phyloP scores from a whole-genome alignment of 1,284 basidiomycete species.

The Macrocystidia cucumis region DNA sequence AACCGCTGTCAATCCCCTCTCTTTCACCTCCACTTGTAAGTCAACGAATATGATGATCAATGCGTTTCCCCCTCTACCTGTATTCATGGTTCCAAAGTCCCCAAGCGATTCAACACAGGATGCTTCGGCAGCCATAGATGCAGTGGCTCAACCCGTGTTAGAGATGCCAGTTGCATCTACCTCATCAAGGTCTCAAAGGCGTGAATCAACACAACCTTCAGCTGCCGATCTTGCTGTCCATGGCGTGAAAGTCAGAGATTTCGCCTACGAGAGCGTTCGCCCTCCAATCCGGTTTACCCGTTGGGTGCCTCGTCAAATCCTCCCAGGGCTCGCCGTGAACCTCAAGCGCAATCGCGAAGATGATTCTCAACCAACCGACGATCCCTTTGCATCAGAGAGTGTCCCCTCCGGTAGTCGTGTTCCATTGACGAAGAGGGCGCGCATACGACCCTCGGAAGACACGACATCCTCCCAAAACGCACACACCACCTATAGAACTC shows the following conservation, averaged over 20 bases:
- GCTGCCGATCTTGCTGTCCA: constrained; percentile 28
- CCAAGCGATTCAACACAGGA: neutral
- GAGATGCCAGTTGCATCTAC: constrained; percentile 10
- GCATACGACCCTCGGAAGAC: constrained; percentile 13
- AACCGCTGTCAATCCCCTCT: constrained; percentile 7
- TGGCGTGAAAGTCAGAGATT: constrained; percentile 66
- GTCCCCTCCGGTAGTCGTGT: constrained; percentile 2
- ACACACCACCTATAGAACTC: constrained; percentile 37
- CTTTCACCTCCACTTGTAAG: constrained; percentile 16
- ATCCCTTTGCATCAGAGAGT: no score
- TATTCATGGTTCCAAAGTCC: constrained; percentile 11
- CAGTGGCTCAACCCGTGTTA: constrained; percentile 8
- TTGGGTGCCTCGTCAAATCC: constrained; percentile 34
- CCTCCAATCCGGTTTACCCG: constrained; percentile 47
- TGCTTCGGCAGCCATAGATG: neutral
- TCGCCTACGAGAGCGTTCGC: constrained; percentile 57
- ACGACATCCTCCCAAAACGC: constrained; percentile 33
- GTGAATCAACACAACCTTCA: constrained; percentile 24
- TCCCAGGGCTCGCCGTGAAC: constrained; percentile 27
- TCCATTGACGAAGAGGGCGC: constrained; percentile 6
- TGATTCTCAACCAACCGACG: constrained; percentile 1
- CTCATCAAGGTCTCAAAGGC: constrained; percentile 11
- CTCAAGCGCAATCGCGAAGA: constrained; percentile 2
- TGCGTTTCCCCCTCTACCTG: constrained; percentile 11
- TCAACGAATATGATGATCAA: constrained; percentile 13